phyloP scores from a whole-genome alignment of 2,329 filamentous ascomycete species.

The Fusarium neocosmosporiellum region DNA sequence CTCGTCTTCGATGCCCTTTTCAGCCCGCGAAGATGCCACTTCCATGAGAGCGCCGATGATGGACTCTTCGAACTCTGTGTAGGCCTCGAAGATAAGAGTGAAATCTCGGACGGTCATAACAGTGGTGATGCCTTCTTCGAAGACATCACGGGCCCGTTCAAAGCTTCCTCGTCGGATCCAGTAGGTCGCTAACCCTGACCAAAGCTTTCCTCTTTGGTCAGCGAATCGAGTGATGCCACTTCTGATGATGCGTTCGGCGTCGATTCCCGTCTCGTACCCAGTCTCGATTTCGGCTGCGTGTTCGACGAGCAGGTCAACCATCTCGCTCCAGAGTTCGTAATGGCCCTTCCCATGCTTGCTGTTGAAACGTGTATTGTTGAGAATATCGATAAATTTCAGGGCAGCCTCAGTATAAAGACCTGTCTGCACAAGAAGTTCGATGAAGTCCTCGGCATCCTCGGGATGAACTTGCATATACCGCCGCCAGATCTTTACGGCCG shows the following conservation, averaged over 20 bases:
- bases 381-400: constrained; percentile 87
- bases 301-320: constrained; percentile 93
- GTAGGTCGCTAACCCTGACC: constrained; percentile 94
- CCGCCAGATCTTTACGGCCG: constrained; percentile 92
- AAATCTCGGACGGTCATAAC: constrained; percentile 99
- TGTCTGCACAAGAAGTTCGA: constrained; percentile 85
- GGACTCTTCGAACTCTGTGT: constrained; percentile 96
- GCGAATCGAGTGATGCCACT: constrained; percentile 92
- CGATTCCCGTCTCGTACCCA: constrained; percentile 82
- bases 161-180: constrained; percentile 95
- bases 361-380: constrained; percentile 90
- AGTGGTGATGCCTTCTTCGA: constrained; percentile 95
- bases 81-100: constrained; percentile 94
- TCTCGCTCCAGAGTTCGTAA: constrained; percentile 97
- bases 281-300: constrained; percentile 89
- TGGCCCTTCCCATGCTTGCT: constrained; percentile 95
- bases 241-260: constrained; percentile 91
- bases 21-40: constrained; percentile 80
- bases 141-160: constrained; percentile 90
- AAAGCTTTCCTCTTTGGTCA: constrained; percentile 93
- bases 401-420: constrained; percentile 91
- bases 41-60: constrained; percentile 94
- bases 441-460: constrained; percentile 94
- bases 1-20: constrained; percentile 80
- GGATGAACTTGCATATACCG: constrained; percentile 98